These are phyloP conservation scores for Exserohilum turcica DNA, from an alignment of 2,329 filamentous ascomycete genomes.

Conservation along the genomic window DNA sequence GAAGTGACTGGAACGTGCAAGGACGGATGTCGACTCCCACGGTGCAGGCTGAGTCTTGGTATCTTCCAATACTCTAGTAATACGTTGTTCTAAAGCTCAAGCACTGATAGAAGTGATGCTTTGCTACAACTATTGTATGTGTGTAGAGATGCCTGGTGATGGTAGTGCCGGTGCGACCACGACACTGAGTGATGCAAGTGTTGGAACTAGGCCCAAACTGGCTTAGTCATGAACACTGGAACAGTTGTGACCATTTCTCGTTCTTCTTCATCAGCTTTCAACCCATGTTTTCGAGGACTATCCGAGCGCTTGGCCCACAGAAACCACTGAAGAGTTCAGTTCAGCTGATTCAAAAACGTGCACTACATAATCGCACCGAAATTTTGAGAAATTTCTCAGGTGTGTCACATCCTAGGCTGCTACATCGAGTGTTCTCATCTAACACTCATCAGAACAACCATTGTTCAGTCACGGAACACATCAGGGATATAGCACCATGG, in stretches of 20 bases:
- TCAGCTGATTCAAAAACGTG: neutral
- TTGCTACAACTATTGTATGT: neutral
- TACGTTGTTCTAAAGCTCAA: neutral
- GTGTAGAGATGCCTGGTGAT: neutral
- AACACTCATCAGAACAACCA: neutral
- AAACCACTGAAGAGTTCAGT: neutral
- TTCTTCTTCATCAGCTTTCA: constrained; percentile 5
- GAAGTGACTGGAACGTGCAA: neutral
- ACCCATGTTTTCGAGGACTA: constrained; percentile 17
- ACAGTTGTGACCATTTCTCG: constrained; percentile 9
- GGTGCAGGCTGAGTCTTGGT: neutral
- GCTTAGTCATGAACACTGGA: constrained; percentile 7
- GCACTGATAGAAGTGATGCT: neutral
- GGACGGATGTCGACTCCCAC: neutral
- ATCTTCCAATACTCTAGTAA: neutral
- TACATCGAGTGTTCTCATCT: neutral
- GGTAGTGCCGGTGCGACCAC: constrained; percentile 6
- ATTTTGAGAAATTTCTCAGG: constrained; percentile 13
- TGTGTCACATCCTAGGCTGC: constrained; percentile 9
- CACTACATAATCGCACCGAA: neutral
- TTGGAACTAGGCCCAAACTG: constrained; percentile 13
- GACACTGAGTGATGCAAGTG: constrained; percentile 3
- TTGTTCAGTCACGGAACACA: neutral
- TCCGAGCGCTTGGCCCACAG: neutral
- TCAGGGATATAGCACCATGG: constrained; percentile 4